Evolutionary conservation across 306 rosid genomes (phyloP), one percentile per base, ranked within the genome.

Genomic region (Cicer cuneatum): DNA sequence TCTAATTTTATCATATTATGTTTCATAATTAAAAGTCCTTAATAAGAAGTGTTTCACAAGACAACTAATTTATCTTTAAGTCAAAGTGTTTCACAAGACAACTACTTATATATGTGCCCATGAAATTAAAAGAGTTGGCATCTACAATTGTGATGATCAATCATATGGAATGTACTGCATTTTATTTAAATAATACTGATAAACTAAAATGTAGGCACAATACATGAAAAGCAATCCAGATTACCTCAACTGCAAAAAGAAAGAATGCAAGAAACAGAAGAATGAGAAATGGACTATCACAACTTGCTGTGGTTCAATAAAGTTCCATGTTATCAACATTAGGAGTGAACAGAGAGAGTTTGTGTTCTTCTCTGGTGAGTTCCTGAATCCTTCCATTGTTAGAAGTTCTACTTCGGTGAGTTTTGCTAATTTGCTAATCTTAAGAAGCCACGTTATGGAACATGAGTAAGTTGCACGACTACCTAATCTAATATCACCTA

Each of bases 251-350:
- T 91, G 98, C 92, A 87, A 78, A 74, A 93, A 80, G 24, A 84
- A 80, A 49, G 85, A 86, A 60, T 89, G 95, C 85, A 75, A 29
- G 35, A 29, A 29, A 29, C 35, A 29, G 35, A 5, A 29, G 35
- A 29, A 29, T 29, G 35, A 29, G 35, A 29, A 29, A 29, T 0
- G 35, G 5, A 29, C 35, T 29, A 29, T 29, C 35, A 29, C 3
- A 29, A 29, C 35, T 29, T 29, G 35, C 0, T 29, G 78, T 72
- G 96, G 93, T 40, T 59, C 92, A 14, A 33, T 93, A 66, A 33
- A 84, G 60, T 93, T 93, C 73, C 98, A 93, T 75, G 92, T 91
- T 3, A 64, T 93, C 72, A 93, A 93, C 87, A 86, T 93, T 53
- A 77, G 97, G 79, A 93, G 89, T 2, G 90, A 29, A 93, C 84